Conservation (phyloP, 2,329 filamentous ascomycete genomes). For the Neofusicoccum kwambonambiense region DNA sequence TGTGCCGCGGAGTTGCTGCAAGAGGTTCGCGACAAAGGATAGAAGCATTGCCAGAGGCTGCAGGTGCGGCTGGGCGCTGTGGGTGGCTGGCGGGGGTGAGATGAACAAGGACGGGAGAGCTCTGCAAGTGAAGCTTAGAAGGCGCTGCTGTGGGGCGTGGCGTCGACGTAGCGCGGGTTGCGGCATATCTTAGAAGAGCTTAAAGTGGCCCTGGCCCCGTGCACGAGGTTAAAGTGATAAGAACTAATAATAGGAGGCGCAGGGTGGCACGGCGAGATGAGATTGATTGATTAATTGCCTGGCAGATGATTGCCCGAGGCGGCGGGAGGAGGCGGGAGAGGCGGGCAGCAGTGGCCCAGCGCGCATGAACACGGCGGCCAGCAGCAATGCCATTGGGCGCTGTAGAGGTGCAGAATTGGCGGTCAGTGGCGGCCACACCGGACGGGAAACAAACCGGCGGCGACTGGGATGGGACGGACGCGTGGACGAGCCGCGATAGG, state of each 20-base stretch:
- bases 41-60: too few relatives aligned
- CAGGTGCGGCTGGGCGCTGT: too few relatives aligned
- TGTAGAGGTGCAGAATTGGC: not conserved
- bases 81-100: not conserved
- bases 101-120: not conserved
- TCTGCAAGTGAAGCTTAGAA: not conserved
- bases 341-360: not conserved
- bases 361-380: not conserved
- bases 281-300: not conserved
- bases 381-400: not conserved
- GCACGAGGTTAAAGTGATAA: not conserved
- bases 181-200: not conserved
- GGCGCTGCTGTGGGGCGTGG: not conserved
- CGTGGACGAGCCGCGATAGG: not conserved
- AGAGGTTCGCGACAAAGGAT: too few relatives aligned
- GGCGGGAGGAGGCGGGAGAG: not conserved
- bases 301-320: too few relatives aligned
- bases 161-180: not conserved
- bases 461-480: not conserved
- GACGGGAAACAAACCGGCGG: not conserved
- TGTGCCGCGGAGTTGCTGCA: too few relatives aligned
- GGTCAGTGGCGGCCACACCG: not conserved
- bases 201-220: not conserved
- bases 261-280: not conserved
- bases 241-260: not conserved